phyloP scores from a whole-genome alignment of 78 protist species.

The Guillardia theta region DNA sequence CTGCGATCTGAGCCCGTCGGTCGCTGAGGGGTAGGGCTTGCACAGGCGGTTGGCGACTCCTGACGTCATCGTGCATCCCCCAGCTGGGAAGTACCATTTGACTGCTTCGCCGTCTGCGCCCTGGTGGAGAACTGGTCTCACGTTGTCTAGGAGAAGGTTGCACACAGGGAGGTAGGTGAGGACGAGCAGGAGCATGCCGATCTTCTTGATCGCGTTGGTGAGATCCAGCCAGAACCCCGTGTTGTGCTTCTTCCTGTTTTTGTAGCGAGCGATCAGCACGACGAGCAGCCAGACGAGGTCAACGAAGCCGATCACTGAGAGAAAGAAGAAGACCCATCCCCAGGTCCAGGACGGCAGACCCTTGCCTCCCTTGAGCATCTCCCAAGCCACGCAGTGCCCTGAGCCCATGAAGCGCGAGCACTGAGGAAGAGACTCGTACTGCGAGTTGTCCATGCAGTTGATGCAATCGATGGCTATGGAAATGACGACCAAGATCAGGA shows the following conservation, averaged over 20 bases:
- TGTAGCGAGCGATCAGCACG: not conserved
- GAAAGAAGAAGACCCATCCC: not conserved
- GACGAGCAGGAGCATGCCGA: not conserved
- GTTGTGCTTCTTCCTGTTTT: not conserved
- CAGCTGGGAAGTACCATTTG: not conserved
- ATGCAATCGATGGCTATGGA: too few relatives aligned
- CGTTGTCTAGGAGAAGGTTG: not conserved
- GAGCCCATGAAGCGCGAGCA: not conserved
- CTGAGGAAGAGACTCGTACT: too few relatives aligned
- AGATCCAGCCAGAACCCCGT: not conserved
- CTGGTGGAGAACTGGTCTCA: not conserved
- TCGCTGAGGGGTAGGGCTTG: not conserved
- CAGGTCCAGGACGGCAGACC: not conserved
- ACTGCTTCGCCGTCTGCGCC: not conserved
- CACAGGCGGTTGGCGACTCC: not conserved
- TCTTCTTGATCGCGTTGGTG: not conserved
- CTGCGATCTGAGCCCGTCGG: not conserved
- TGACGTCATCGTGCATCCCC: not conserved
- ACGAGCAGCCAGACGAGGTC: not conserved
- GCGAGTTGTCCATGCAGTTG: too few relatives aligned
- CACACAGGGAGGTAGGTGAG: not conserved
- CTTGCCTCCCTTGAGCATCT: not conserved
- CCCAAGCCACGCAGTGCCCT: not conserved
- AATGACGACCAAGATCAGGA: too few relatives aligned
- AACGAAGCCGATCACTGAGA: not conserved